Conservation (phyloP, 2,329 filamentous ascomycete genomes). For the Stagonosporopsis chrysanthemi region DNA sequence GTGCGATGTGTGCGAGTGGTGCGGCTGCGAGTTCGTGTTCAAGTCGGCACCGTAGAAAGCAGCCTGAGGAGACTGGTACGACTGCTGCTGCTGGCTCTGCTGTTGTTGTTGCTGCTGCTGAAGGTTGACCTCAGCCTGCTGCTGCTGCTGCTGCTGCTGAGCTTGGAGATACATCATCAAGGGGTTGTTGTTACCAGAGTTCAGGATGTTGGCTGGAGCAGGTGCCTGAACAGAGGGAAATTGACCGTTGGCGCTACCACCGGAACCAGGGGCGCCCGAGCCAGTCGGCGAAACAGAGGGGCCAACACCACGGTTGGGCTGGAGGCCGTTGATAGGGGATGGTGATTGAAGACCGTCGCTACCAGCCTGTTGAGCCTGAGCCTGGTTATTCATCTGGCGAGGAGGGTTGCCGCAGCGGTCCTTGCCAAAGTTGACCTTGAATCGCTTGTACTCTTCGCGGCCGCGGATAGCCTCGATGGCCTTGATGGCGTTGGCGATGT, state of each 20-base stretch:
- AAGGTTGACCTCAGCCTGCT: conserved; percentile 50
- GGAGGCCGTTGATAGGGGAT: conserved; percentile 65
- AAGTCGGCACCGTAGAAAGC: conserved; percentile 76
- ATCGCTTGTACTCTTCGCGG: conserved; percentile 95
- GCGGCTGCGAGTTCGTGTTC: conserved; percentile 67
- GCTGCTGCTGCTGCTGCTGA: conserved; percentile 54
- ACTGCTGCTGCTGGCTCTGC: conserved; percentile 44
- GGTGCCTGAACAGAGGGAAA: conserved; percentile 67
- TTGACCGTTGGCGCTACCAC: conserved; percentile 62
- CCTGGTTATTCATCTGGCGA: conserved; percentile 74
- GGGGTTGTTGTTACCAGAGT: conserved; percentile 81
- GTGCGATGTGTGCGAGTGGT: conserved; percentile 66
- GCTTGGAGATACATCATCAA: conserved; percentile 93
- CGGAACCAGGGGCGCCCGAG: conserved; percentile 64
- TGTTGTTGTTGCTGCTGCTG: conserved; percentile 40
- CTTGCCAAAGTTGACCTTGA: conserved; percentile 99
- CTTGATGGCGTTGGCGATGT: conserved; percentile 99
- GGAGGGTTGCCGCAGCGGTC: conserved; percentile 97
- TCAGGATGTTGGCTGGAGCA: conserved; percentile 77
- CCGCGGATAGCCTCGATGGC: conserved; percentile 95
- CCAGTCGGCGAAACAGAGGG: conserved; percentile 68
- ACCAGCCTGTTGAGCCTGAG: conserved; percentile 71
- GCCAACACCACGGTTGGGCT: conserved; percentile 60
- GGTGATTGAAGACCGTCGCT: conserved; percentile 65
- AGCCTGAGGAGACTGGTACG: conserved; percentile 77